Evolutionary conservation across 1,139 yeast genomes (phyloP), one percentile per base, ranked within the genome.

Genomic region (Citeromyces siamensis): DNA sequence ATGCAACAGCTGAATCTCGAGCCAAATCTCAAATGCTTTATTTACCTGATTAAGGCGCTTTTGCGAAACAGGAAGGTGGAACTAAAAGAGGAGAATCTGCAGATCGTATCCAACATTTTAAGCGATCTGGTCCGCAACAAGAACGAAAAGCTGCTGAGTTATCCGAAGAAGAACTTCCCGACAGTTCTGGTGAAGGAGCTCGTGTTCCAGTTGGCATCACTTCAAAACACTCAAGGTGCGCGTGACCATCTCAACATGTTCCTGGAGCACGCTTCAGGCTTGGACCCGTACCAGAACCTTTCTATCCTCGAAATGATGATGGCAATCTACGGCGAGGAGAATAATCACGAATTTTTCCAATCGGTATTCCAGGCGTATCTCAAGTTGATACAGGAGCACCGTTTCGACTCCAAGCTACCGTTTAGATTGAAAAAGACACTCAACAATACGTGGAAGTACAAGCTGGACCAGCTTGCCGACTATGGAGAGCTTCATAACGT

Each of bases 91-190:
- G 21, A 52, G 39, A 44, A 56, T 50, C 39, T 56, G 50, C 46
- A 59, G 49, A 32, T 49, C 49, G 10, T 59, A 46, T 45, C 57
- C 59, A 19, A 50, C 45, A 39, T 66, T 2, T 72, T 68, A 46
- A 54, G 62, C 33, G 54, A 58, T 34, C 62, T 71, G 66, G 61
- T 60, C 3, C 51, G 52, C 3, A 46, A 48, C 6, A 52, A 59
- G 20, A 32, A 32, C 22, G 10, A 32, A 17, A 20, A 32, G 22
- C 19, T 20, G 12, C 14, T 32, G 34, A 12, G 14, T 6, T 20
- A 32, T 3, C 21, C 34, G n/a, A 17, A 14, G 5, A 32, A 16
- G 6, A 13, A 14, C 19, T 20, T 58, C 26, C 58, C 53, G 34
- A 57, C 60, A 18, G 48, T 56, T 3, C 44, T 54, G 6, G 39